Conservation (phyloP, 805 yeast genomes). For the Torulaspora franciscae region DNA sequence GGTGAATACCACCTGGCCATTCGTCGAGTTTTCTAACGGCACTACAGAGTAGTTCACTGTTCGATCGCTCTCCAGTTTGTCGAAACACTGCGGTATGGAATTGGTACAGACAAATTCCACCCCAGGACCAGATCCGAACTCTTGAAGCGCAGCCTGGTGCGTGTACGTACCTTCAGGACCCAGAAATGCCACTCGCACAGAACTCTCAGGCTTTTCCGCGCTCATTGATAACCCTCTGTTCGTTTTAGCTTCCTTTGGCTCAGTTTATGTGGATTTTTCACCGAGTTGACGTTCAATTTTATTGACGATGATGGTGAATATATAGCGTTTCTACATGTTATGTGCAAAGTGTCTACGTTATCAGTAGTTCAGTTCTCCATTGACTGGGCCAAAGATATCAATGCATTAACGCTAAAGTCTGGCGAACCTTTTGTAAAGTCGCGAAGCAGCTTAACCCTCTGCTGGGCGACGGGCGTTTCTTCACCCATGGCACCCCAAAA, state of each 20-base stretch:
- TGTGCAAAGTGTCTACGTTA: not conserved
- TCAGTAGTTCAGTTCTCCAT: constrained; percentile 42
- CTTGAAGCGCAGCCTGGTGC: constrained; percentile 69
- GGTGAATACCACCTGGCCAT: constrained; percentile 86
- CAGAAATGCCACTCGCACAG: constrained; percentile 58
- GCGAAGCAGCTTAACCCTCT: constrained; percentile 53
- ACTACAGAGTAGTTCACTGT: constrained; percentile 67
- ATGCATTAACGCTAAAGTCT: constrained; percentile 58
- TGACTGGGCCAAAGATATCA: constrained; percentile 70
- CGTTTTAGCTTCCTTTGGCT: too few species aligned
- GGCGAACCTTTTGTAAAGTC: constrained; percentile 67
- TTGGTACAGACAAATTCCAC: constrained; percentile 28
- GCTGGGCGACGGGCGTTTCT: constrained; percentile 40
- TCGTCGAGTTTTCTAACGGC: constrained; percentile 91
- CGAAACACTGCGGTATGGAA: constrained; percentile 61
- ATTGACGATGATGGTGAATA: constrained; percentile 1
- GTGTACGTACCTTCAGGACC: constrained; percentile 95
- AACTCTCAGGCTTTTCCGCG: not conserved
- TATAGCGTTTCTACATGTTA: constrained; percentile 2
- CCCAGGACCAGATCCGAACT: constrained; percentile 40
- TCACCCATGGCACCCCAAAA: constrained; percentile 68
- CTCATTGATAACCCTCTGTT: not conserved
- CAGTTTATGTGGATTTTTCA: not conserved
- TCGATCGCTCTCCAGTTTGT: constrained; percentile 40
- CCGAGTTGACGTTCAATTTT: not conserved